phyloP scores from a whole-genome alignment of 345 rosid species.

The Gossypium arboreum region DNA sequence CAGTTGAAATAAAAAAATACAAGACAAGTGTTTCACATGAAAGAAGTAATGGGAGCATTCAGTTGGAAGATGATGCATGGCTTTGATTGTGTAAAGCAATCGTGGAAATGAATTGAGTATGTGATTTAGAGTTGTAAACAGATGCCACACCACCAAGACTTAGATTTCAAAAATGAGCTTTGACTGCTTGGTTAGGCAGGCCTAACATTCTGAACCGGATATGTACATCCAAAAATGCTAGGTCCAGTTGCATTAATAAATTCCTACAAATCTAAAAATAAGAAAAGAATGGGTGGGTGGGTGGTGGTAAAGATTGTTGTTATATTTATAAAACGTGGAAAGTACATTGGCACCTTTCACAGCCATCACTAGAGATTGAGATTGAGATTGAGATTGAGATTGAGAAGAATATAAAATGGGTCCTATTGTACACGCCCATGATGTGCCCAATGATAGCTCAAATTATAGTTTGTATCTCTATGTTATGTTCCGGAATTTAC shows the following conservation, averaged over 20 bases:
- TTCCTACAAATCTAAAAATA: neutral
- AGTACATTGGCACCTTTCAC: neutral
- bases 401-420: neutral
- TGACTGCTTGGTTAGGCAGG: neutral
- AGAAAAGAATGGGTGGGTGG: neutral
- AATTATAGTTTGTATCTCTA: no score
- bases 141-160: no score
- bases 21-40: neutral
- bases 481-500: no score
- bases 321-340: neutral
- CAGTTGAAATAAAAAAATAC: neutral
- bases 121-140: no score
- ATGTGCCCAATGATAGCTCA: no score
- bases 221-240: neutral
- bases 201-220: neutral
- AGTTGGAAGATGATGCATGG: no score
- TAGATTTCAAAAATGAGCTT: neutral
- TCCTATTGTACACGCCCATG: neutral
- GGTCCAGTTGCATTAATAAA: neutral
- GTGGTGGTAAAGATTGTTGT: no score
- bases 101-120: no score
- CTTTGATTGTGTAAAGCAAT: no score
- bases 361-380: neutral
- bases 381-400: no score
- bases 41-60: neutral